These are phyloP conservation scores for Ceratocystis alfenasii DNA, from an alignment of 2,329 filamentous ascomycete genomes.

Conservation along the genomic window DNA sequence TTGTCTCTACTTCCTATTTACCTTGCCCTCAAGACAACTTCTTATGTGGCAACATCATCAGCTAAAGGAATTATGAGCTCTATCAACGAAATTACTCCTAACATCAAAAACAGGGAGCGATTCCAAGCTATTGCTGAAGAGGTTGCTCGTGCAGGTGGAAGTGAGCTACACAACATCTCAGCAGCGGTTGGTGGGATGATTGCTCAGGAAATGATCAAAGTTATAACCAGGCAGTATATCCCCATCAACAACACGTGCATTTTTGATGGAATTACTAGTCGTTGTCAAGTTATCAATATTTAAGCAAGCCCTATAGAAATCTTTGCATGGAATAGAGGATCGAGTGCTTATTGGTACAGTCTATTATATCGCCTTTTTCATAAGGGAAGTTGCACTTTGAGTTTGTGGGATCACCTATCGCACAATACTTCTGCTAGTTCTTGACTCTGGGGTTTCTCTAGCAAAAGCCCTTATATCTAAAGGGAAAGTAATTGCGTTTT, in stretches of 20 bases:
- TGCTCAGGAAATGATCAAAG: conserved; percentile 94
- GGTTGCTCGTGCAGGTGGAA: conserved; percentile 63
- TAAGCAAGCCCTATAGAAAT: neutral
- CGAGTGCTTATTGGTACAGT: too few relatives aligned
- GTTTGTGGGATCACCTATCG: neutral
- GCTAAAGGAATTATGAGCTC: conserved; percentile 18
- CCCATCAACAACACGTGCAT: conserved; percentile 60
- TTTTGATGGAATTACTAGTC: conserved; percentile 55
- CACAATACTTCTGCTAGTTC: neutral
- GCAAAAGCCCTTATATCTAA: neutral
- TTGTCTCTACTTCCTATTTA: conserved; percentile 57
- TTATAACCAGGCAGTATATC: conserved; percentile 62
- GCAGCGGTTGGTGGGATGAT: conserved; percentile 81
- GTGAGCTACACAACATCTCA: conserved; percentile 86
- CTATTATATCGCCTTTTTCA: neutral
- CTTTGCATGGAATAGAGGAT: neutral
- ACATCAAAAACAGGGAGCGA: conserved; percentile 1
- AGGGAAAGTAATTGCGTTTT: neutral
- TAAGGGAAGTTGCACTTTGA: neutral
- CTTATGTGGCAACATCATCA: conserved; percentile 20
- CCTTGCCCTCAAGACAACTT: conserved; percentile 43
- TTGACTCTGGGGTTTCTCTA: neutral
- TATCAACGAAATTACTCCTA: conserved; percentile 3
- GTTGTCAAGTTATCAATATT: conserved; percentile 43
- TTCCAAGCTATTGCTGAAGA: conserved; percentile 40